Conservation (phyloP, 352 stramenopile genomes). For the Phytophthora pluvialis region DNA sequence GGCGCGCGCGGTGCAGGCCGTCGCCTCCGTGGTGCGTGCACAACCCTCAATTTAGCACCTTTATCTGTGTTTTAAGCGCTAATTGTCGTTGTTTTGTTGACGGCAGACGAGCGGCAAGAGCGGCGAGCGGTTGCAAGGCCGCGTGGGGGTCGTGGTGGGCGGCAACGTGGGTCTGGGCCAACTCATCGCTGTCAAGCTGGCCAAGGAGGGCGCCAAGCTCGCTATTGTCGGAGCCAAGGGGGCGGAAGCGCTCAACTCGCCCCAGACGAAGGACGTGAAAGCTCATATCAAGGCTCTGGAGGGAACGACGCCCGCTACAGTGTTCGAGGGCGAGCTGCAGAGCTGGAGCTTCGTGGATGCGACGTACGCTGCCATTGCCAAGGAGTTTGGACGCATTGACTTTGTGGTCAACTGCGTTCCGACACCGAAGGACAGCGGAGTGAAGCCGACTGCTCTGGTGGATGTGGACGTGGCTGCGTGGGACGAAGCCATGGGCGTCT, state of each 20-base stretch:
- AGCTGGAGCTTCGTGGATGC: constrained; percentile 58
- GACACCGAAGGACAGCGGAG: constrained; percentile 30
- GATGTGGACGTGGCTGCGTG: constrained; percentile 54
- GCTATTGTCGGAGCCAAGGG: constrained; percentile 50
- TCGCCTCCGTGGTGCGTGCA: constrained; percentile 60
- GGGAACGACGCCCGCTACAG: constrained; percentile 27
- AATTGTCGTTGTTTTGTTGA: constrained; percentile 13
- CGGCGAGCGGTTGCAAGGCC: constrained; percentile 58
- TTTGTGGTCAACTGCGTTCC: constrained; percentile 80
- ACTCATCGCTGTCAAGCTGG: constrained; percentile 64
- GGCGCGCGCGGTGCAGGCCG: constrained; percentile 50
- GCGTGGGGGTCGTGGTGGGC: constrained; percentile 67
- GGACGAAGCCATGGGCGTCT: constrained; percentile 68
- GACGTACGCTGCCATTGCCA: constrained; percentile 48
- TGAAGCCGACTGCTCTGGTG: constrained; percentile 45
- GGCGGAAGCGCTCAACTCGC: constrained; percentile 15
- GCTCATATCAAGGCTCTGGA: constrained; percentile 45
- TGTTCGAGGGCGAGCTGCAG: constrained; percentile 59
- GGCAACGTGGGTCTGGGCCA: constrained; percentile 66
- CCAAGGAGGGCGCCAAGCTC: constrained; percentile 68
- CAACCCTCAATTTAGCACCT: neutral
- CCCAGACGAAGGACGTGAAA: constrained; percentile 43
- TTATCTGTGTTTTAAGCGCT: neutral
- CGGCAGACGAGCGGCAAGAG: constrained; percentile 59
- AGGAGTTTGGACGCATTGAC: constrained; percentile 63